Evolutionary conservation across 2,329 filamentous ascomycete species (phyloP), one percentile per base, ranked within the genome.

Genomic region (Acarospora socialis): DNA sequence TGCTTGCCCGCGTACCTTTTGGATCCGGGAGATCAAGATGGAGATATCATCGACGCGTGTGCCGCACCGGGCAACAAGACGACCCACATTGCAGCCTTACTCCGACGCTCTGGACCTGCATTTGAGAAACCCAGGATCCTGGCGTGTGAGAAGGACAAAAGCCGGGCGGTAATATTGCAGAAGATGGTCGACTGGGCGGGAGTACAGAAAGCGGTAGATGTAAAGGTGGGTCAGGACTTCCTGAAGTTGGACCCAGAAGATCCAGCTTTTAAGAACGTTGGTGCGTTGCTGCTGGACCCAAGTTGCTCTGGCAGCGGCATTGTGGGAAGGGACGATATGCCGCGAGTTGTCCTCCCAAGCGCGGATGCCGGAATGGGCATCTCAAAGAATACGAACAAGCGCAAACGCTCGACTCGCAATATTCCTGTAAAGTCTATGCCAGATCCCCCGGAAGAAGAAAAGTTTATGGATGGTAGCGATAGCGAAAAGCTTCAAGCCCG

Each of bases 51-150:
- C n/a, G 90, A 98, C 54, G 81, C 81, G 0, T 95, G 87, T 51
- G 82, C 90, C 0, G 90, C 90, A 1, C 90, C 90, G 2, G 90
- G 90, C 4, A 98, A 98, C 55, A 98, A 98, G 58, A 95, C 90
- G 1, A 95, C 87, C 5, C 90, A 95, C 53, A 59, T 92, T 28
- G 84, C 86, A 1, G 79, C 83, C 2, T 71, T 94, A 4, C 48
- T 90, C 2, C 15, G 21, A n/a, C 3, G 53, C 54, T 0, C 59
- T 56, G 37, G 51, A 48, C 32, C 34, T 17, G 12, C 39, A 44
- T 18, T 26, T 24, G 24, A 47, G 43, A 39, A 44, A 10, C 56
- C 61, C 29, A 64, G 52, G 14, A 76, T 98, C 15, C 74, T 75
- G 43, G 83, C 83, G 0, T 90, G 83, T 46, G 83, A 92, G 51